Base-by-base conservation (phyloP, 208 protist species). In the Wallacemonas sp. region DNA sequence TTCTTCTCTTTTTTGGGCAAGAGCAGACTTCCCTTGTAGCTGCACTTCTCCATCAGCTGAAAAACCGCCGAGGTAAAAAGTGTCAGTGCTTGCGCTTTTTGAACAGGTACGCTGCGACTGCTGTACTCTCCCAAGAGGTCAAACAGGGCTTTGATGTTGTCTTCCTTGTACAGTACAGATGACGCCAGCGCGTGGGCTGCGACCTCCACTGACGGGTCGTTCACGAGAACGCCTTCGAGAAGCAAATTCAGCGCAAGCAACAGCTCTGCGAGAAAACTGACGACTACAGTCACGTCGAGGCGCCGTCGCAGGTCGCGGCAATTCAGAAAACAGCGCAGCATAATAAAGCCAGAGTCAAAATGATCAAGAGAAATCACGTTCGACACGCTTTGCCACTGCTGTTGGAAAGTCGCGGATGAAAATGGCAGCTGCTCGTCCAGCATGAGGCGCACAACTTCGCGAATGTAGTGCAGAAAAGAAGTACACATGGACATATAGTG, bases 11-110 rank as follows among this genome's bases (percentile, higher is more conserved):
- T 66, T 60, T 90, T 90, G 0, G 87, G 82, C 30, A 95, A 79
- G 0, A 92, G 62, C 1, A 95, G 53, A 48, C 55, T 78, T 15
- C 89, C 89, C 37, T 85, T 71, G 73, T 86, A 95, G 60, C 86
- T 92, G 71, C 86, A 95, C 54, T 85, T 84, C 37, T 95, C 89
- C 77, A 95, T 90, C 32, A 95, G 68, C 45, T 83, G 78, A 65
- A 95, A 85, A 3, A 91, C 80, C n/a, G 86, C 79, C 41, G 78
- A 87, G 4, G 81, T 80, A 44, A 95, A 81, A 22, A 92, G 65
- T 17, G 80, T 82, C 30, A 85, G 63, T 17, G 78, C 66, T 33
- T 89, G 73, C 41, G 80, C 63, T 24, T 81, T 79, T 26, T 22
- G 29, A 21, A 85, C 62, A 9, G 79, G 42, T 24, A 90, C 50